Conservation (phyloP, 768 basidiomycete genomes). For the Hysterangium stoloniferum region DNA sequence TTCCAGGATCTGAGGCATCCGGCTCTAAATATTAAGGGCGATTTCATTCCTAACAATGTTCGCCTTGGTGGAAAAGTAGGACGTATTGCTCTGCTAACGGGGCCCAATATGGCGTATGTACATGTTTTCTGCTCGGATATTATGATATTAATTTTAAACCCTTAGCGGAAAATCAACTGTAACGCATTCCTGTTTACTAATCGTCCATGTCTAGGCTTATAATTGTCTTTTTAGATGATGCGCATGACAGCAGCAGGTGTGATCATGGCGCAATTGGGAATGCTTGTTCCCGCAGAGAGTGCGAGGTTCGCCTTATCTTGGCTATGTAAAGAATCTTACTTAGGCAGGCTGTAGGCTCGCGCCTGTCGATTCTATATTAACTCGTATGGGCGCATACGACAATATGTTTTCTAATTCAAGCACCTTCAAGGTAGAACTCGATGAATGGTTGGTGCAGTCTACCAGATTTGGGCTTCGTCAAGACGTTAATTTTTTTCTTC, state of each 20-base stretch:
- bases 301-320: conserved; percentile 48
- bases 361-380: conserved; percentile 87
- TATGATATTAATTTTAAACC: conserved; percentile 2
- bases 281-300: conserved; percentile 81
- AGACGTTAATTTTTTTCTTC: background rate
- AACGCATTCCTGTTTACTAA: conserved; percentile 14
- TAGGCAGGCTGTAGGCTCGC: conserved; percentile 45
- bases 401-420: conserved; percentile 93
- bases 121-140: background rate
- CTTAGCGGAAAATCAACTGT: conserved; percentile 72
- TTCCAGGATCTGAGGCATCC: conserved; percentile 91
- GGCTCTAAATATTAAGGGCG: conserved; percentile 55
- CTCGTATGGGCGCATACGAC: conserved; percentile 98
- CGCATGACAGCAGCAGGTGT: conserved; percentile 95
- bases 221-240: conserved; percentile 47
- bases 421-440: conserved; percentile 97
- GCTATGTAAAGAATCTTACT: background rate
- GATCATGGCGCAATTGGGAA: conserved; percentile 94
- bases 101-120: conserved; percentile 82
- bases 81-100: conserved; percentile 79
- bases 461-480: background rate
- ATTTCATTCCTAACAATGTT: conserved; percentile 92
- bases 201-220: background rate
- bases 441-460: conserved; percentile 66
- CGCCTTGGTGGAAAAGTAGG: conserved; percentile 71